Conservation (phyloP, 2,329 filamentous ascomycete species). For the Colletotrichum sp. region DNA sequence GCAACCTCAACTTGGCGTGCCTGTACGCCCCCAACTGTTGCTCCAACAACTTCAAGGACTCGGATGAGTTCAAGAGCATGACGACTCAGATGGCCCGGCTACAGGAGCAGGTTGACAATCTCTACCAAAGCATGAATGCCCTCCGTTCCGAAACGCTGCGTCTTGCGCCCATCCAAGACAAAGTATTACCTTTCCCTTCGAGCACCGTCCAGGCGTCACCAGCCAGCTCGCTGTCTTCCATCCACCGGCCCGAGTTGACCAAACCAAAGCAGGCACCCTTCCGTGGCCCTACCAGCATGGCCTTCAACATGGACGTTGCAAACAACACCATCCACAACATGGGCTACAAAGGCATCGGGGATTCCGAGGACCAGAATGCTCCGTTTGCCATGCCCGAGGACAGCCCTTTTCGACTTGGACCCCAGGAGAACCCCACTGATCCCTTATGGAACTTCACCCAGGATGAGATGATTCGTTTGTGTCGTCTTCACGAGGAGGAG, state of each 20-base stretch:
- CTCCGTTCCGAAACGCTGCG: constrained; percentile 63
- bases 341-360: constrained; percentile 75
- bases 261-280: constrained; percentile 69
- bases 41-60: constrained; percentile 85
- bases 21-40: constrained; percentile 72
- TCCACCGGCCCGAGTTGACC: constrained; percentile 48
- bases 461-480: constrained; percentile 81
- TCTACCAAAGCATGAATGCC: constrained; percentile 74
- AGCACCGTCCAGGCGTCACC: constrained; percentile 46
- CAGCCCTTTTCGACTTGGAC: constrained; percentile 1
- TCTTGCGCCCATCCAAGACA: constrained; percentile 49
- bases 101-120: constrained; percentile 82
- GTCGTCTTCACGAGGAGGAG: constrained; percentile 85
- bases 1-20: constrained; percentile 70
- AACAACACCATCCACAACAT: constrained; percentile 88
- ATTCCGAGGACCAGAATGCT: constrained; percentile 63
- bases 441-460: constrained; percentile 81
- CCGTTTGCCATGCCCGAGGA: constrained; percentile 14
- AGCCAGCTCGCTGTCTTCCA: constrained; percentile 47
- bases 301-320: constrained; percentile 85
- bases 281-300: constrained; percentile 83
- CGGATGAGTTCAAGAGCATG: constrained; percentile 88
- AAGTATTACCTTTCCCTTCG: constrained; percentile 37
- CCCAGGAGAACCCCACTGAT: constrained; percentile 51
- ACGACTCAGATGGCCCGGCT: constrained; percentile 73